These are phyloP conservation scores for Lathyrus sativus DNA, from an alignment of 306 rosid genomes.

Conservation along the genomic window DNA sequence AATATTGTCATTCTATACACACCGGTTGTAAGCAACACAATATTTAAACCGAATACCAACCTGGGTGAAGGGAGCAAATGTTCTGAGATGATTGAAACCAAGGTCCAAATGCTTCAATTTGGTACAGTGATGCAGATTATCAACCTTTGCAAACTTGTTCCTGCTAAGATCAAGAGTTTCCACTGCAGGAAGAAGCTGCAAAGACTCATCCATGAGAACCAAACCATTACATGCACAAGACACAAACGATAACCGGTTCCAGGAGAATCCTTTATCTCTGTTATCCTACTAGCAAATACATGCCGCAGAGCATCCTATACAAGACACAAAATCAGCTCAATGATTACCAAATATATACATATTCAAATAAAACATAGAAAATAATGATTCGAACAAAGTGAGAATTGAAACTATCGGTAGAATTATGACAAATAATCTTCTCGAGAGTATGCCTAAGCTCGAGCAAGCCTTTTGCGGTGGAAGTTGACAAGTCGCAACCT, in stretches of 20 bases:
- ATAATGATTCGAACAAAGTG: background rate
- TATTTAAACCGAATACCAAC: slow-evolving; percentile 41
- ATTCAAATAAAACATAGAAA: background rate
- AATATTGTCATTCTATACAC: slow-evolving; percentile 12
- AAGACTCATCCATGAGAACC: slow-evolving; percentile 97
- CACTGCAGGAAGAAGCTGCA: slow-evolving; percentile 88
- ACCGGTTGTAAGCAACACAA: slow-evolving; percentile 7
- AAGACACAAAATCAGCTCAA: background rate
- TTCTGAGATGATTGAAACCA: slow-evolving; percentile 85
- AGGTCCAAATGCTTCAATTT: slow-evolving; percentile 95
- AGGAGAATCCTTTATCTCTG: slow-evolving; percentile 79
- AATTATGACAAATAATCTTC: slow-evolving; percentile 89
- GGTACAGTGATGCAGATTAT: slow-evolving; percentile 83
- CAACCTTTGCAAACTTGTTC: slow-evolving; percentile 88
- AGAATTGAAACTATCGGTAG: slow-evolving; percentile 62
- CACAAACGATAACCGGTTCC: slow-evolving; percentile 90
- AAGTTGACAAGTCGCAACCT: slow-evolving; percentile 91
- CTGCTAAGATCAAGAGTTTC: slow-evolving; percentile 96
- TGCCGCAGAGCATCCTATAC: slow-evolving; percentile 90
- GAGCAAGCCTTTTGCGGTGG: slow-evolving; percentile 85
- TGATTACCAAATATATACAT: background rate
- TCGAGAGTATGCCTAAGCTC: slow-evolving; percentile 90
- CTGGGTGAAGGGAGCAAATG: slow-evolving; percentile 71
- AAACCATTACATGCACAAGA: slow-evolving; percentile 96
- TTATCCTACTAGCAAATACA: slow-evolving; percentile 89